Conservation (phyloP, 2,329 filamentous ascomycete genomes). For the Aspergillus aculeatinus region DNA sequence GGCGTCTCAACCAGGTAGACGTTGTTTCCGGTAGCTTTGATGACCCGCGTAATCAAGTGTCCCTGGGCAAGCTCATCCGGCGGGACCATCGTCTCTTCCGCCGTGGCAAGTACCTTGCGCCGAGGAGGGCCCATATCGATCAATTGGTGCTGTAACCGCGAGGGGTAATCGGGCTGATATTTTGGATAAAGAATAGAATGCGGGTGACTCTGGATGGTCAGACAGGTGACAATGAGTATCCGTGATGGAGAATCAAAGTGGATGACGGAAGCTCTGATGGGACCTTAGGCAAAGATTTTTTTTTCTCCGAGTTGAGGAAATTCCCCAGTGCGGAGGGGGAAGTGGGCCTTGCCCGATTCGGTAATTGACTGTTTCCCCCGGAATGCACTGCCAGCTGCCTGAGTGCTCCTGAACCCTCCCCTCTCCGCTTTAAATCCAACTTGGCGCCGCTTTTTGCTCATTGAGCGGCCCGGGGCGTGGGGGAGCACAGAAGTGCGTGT, state of each 20-base stretch:
- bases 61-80: conserved; percentile 53
- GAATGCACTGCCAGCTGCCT: neutral
- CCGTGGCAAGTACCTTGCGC: conserved; percentile 73
- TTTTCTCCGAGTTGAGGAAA: neutral
- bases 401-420: too few relatives aligned
- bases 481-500: too few relatives aligned
- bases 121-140: conserved; percentile 68
- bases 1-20: conserved; percentile 78
- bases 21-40: conserved; percentile 84
- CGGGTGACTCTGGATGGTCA: too few relatives aligned
- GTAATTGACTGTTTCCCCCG: neutral
- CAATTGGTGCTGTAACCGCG: neutral
- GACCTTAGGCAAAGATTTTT: neutral
- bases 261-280: neutral
- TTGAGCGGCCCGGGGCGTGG: too few relatives aligned
- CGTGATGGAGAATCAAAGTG: neutral
- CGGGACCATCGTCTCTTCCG: conserved; percentile 66
- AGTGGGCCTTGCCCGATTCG: neutral
- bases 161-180: neutral
- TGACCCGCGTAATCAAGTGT: conserved; percentile 70
- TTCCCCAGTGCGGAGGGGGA: neutral
- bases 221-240: neutral
- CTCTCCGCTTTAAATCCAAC: too few relatives aligned
- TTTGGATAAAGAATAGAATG: neutral
- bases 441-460: too few relatives aligned